Conservation (phyloP, 2,329 filamentous ascomycete species). For the Epichloe sp. region DNA sequence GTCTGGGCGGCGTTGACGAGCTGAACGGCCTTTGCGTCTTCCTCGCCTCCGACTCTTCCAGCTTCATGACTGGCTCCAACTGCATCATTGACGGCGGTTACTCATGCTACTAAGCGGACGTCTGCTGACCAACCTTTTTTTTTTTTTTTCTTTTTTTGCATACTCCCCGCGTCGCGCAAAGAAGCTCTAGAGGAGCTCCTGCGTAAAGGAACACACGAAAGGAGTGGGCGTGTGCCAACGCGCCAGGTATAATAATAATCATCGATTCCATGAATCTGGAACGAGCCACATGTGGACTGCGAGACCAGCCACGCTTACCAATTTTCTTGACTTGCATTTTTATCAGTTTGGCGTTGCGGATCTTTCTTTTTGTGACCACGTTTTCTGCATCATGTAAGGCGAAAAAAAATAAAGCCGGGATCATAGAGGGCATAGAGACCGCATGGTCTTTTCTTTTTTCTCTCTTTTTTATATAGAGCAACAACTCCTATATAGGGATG, state of each 20-base stretch:
- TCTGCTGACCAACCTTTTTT: neutral
- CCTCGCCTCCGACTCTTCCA: slow-evolving; percentile 57
- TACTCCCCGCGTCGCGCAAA: neutral
- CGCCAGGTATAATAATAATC: neutral
- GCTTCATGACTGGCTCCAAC: slow-evolving; percentile 69
- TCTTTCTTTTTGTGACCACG: neutral
- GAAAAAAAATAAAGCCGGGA: neutral
- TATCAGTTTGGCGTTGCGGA: slow-evolving; percentile 1
- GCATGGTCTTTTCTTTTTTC: neutral
- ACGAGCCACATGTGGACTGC: neutral
- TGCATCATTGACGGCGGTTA: slow-evolving; percentile 60
- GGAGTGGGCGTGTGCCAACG: neutral
- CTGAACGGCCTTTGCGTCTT: slow-evolving; percentile 68
- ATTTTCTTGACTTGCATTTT: neutral
- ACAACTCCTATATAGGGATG: neutral
- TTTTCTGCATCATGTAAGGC: neutral
- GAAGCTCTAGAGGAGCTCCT: neutral
- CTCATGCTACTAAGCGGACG: slow-evolving; percentile 40
- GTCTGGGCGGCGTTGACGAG: slow-evolving; percentile 60
- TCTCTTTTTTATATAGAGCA: neutral
- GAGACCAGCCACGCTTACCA: neutral
- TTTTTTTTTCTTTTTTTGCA: neutral
- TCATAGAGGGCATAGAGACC: slow-evolving; percentile 5
- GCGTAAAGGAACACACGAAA: neutral
- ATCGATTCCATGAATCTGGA: neutral